These are phyloP conservation scores for Clonostachys sp. DNA, from an alignment of 2,329 filamentous ascomycete genomes.

Conservation along the genomic window DNA sequence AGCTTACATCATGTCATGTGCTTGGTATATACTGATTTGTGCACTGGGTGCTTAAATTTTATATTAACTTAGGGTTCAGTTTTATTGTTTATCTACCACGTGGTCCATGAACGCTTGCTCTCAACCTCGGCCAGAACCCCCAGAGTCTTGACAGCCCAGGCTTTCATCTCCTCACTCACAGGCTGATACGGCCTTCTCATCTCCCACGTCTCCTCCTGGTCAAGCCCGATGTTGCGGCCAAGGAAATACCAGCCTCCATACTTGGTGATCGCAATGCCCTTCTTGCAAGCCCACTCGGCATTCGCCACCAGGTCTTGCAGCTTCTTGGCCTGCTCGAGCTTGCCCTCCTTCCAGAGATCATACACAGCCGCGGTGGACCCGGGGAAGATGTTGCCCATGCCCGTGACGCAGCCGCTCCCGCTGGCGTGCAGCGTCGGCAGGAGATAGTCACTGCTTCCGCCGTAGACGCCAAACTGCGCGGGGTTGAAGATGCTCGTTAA, in stretches of 20 bases:
- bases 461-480: conserved; percentile 34
- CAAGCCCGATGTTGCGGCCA: conserved; percentile 27
- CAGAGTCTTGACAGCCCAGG: conserved; percentile 36
- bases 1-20: too few relatives aligned
- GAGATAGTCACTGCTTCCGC: conserved; percentile 36
- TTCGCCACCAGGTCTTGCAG: conserved; percentile 37
- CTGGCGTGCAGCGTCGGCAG: conserved; percentile 30
- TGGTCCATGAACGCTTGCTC: conserved; percentile 1
- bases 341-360: conserved; percentile 30
- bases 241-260: conserved; percentile 37
- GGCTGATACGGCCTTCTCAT: conserved; percentile 37
- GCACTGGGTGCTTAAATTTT: too few relatives aligned
- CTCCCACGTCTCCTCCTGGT: conserved; percentile 24
- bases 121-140: conserved; percentile 25
- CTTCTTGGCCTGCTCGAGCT: conserved; percentile 25
- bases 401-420: conserved; percentile 36
- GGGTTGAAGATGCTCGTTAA: conserved; percentile 34
- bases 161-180: conserved; percentile 26
- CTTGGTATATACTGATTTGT: too few relatives aligned
- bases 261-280: conserved; percentile 39
- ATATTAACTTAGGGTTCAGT: too few relatives aligned
- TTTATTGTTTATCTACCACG: not conserved
- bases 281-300: conserved; percentile 46
- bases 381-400: conserved; percentile 41
- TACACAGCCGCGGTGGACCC: conserved; percentile 32